Percentiles rank a stretch among this genome's conserved stretches.
Evolutionary conservation across 345 rosid species (phyloP).

Genomic region (Citrus unshiu): DNA sequence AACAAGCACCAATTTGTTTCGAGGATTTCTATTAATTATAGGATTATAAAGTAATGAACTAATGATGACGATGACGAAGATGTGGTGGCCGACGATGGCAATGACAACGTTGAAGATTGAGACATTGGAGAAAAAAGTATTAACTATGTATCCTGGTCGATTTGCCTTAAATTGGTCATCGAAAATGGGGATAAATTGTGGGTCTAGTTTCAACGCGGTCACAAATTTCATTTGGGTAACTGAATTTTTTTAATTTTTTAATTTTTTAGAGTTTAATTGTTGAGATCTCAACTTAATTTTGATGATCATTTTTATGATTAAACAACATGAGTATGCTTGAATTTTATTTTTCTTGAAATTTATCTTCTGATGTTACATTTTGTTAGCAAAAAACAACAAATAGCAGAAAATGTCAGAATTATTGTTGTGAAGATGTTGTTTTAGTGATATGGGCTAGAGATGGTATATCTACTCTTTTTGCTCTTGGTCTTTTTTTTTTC

Average conservation of each 20-base stretch:
- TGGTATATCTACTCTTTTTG: too few species aligned
- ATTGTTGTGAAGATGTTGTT: background rate
- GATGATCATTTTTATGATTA: constrained; percentile 2
- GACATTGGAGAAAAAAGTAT: background rate
- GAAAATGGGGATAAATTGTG: constrained; percentile 80
- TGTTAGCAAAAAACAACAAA: background rate
- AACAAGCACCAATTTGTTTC: background rate
- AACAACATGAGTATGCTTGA: background rate
- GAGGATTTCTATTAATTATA: constrained; percentile 37
- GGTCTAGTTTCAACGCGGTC: constrained; percentile 96
- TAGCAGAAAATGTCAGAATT: background rate
- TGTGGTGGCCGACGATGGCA: constrained; percentile 44
- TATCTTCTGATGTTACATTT: background rate
- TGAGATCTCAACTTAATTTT: constrained; percentile 24
- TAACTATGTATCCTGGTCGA: constrained; percentile 57
- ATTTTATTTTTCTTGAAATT: background rate
- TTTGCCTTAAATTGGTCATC: constrained; percentile 76
- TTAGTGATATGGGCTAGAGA: background rate
- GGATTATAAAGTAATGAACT: constrained; percentile 72
- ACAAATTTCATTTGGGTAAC: constrained; percentile 81
- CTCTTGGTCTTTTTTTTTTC: too few species aligned
- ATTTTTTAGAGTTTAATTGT: background rate
- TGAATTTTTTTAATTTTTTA: background rate
- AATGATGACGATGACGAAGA: constrained; percentile 31
- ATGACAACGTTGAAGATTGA: constrained; percentile 3